Evolutionary conservation across 306 rosid genomes (phyloP).

Genomic region (Benincasa hispida): DNA sequence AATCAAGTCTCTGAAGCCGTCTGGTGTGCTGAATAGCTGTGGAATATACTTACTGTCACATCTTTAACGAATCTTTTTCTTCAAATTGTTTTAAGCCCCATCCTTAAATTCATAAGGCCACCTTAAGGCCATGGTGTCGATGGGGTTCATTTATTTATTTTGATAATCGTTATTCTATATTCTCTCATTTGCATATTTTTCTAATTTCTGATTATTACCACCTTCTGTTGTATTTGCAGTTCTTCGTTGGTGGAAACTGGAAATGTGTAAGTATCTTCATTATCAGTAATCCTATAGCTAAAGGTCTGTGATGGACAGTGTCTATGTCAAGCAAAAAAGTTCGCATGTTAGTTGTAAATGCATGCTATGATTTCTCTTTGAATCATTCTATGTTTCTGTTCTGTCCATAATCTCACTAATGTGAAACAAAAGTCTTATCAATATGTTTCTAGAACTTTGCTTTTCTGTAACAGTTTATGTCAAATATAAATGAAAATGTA

Average conservation of each 20-base stretch:
- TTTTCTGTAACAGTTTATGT: not conserved
- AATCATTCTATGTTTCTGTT: not conserved
- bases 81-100: not conserved
- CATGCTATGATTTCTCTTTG: not conserved
- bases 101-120: not conserved
- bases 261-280: slow-evolving; percentile 66
- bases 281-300: not conserved
- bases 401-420: not conserved
- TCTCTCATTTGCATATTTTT: not conserved
- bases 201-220: slow-evolving; percentile 5
- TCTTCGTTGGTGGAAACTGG: slow-evolving; percentile 98
- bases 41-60: not conserved
- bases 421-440: not conserved
- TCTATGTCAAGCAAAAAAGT: not conserved
- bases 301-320: not conserved
- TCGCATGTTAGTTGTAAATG: not conserved
- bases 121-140: not conserved
- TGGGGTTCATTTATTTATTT: not conserved
- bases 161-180: not conserved
- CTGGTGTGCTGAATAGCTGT: not conserved
- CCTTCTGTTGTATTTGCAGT: slow-evolving; percentile 40
- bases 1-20: not conserved
- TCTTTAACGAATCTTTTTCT: not conserved
- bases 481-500: not conserved
- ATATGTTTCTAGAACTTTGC: not conserved